Conservation (phyloP, 1,139 yeast genomes). For the Geotrichum fermentans region DNA sequence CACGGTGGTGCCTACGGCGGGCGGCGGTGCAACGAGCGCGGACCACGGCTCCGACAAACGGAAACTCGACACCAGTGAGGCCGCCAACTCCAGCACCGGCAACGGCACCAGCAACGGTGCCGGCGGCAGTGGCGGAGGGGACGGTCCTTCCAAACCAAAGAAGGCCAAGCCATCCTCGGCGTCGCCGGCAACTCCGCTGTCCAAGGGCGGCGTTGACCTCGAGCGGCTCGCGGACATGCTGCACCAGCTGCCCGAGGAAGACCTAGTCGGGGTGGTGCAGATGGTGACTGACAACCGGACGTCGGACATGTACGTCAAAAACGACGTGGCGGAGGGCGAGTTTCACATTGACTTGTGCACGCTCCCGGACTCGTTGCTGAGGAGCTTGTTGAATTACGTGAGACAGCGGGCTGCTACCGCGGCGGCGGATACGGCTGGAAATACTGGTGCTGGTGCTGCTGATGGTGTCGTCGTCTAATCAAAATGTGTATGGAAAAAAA, state of each 20-base stretch:
- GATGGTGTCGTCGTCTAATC: too few species aligned
- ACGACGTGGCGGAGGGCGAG: constrained; percentile 95
- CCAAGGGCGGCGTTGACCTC: constrained; percentile 58
- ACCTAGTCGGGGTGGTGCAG: constrained; percentile 88
- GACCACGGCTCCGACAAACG: background rate
- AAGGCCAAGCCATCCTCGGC: too few species aligned
- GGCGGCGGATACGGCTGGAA: too few species aligned
- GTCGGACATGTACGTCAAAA: constrained; percentile 91
- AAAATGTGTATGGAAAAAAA: too few species aligned
- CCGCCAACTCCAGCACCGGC: too few species aligned
- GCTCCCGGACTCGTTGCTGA: constrained; percentile 83
- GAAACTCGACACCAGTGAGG: background rate
- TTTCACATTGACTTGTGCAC: constrained; percentile 95
- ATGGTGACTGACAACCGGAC: constrained; percentile 97
- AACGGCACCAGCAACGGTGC: background rate
- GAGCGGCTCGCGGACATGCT: constrained; percentile 88
- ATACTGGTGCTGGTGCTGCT: too few species aligned
- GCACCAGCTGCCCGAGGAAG: constrained; percentile 86
- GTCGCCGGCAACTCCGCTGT: constrained; percentile 74
- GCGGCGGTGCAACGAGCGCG: too few species aligned
- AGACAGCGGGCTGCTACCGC: constrained; percentile 52
- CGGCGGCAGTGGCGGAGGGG: background rate
- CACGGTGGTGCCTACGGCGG: constrained; percentile 41
- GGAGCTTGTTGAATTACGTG: constrained; percentile 92
- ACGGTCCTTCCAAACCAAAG: too few species aligned